Conservation (phyloP, 371 early-diverging fungal genomes). For the Rhizopus arrhizus region DNA sequence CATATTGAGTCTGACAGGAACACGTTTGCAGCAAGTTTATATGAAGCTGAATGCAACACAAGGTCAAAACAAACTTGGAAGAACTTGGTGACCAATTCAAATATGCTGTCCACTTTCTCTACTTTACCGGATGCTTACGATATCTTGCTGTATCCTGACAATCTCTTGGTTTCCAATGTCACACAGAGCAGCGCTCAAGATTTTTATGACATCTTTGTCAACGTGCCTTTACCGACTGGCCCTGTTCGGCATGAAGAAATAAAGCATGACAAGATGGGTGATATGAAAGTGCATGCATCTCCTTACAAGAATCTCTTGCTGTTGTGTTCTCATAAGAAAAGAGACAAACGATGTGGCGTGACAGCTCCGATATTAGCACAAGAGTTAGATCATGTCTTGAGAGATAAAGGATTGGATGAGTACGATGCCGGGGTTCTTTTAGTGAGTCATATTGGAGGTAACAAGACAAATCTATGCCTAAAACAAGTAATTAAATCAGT, state of each 20-base stretch:
- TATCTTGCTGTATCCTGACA: conserved; percentile 43
- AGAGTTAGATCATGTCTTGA: conserved; percentile 58
- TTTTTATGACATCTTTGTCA: conserved; percentile 32
- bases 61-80: conserved; percentile 21
- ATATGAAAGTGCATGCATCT: conserved; percentile 18
- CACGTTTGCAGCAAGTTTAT: conserved; percentile 35
- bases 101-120: conserved; percentile 26
- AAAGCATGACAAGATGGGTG: conserved; percentile 8
- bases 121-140: conserved; percentile 31
- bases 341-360: conserved; percentile 78
- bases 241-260: conserved; percentile 15
- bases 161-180: conserved; percentile 42
- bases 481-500: not conserved
- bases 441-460: conserved; percentile 69
- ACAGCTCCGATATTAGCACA: conserved; percentile 68
- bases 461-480: not conserved
- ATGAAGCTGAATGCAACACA: not conserved
- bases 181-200: conserved; percentile 26
- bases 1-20: conserved; percentile 51
- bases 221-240: conserved; percentile 20
- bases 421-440: conserved; percentile 47
- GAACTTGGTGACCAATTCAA: conserved; percentile 38
- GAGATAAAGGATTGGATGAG: conserved; percentile 54
- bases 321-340: conserved; percentile 71
- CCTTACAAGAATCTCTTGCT: conserved; percentile 50